Conservation (phyloP, 2,329 filamentous ascomycete genomes). For the Nemania sp. region DNA sequence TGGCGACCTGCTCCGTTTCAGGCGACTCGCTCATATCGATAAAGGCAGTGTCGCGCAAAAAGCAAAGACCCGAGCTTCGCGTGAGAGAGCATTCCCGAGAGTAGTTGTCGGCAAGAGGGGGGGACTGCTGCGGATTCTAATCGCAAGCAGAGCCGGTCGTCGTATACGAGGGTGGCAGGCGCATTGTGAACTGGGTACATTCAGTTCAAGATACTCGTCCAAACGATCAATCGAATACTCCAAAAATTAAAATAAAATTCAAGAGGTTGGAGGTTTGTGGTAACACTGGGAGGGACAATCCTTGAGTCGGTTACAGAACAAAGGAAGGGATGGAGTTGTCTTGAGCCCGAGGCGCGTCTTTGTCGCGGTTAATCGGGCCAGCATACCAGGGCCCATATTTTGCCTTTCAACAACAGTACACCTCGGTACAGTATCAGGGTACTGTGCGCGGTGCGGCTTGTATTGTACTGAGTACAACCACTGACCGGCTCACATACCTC, state of each 20-base stretch:
- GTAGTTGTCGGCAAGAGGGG: slow-evolving; percentile 19
- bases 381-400: neutral
- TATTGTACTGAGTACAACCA: neutral
- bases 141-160: slow-evolving; percentile 28
- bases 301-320: neutral
- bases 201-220: neutral
- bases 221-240: neutral
- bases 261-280: neutral
- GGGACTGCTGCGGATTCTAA: slow-evolving; percentile 30
- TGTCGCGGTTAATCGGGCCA: slow-evolving; percentile 12
- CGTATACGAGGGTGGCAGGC: slow-evolving; percentile 27
- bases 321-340: neutral
- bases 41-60: slow-evolving; percentile 26
- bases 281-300: slow-evolving; percentile 1
- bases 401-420: neutral
- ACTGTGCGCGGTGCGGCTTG: no score
- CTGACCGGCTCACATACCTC: neutral
- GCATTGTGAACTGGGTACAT: slow-evolving; percentile 27
- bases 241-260: neutral
- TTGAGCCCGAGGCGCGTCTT: slow-evolving; percentile 16
- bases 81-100: slow-evolving; percentile 30
- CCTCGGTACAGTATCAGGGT: no score
- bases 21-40: slow-evolving; percentile 23
- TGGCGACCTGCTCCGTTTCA: slow-evolving; percentile 22
- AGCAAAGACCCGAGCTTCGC: slow-evolving; percentile 18